Evolutionary conservation across 768 basidiomycete genomes (phyloP), one percentile per base, ranked within the genome.

Genomic region (Pholiota conissans): DNA sequence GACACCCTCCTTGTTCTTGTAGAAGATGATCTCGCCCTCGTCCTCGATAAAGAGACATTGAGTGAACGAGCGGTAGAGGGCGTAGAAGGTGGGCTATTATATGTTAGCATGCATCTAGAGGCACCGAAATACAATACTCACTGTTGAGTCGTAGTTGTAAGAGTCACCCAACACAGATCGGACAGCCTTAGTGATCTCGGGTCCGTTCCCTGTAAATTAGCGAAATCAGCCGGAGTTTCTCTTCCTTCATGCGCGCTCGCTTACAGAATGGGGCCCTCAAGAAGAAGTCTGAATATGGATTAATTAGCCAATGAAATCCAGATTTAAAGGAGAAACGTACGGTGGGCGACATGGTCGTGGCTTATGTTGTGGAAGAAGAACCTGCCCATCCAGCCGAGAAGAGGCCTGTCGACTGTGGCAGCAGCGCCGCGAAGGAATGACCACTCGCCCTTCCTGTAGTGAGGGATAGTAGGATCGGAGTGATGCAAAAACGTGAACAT

Each of bases 401-500:
- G 76, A 28, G 82, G 76, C 26, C 84, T 71, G 65, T 86, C 84
- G 24, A 86, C 78, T 0, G 84, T 85, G 18, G 79, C 77, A 28
- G 78, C 71, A 4, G 84, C 83, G 9, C 84, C 84, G 0, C 83
- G 79, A 48, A 83, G 73, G 70, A 80, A 85, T 14, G 78, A 76
- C 84, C 84, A 86, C 61, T 77, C 73, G 22, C 62, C 65, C 34
- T 75, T 77, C 49, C 84, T 72, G 63, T 84, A 86, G 62, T 84
- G 82, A 22, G 84, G 83, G 24, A 85, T 74, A 0, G 76, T 76
- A 1, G 81, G 79, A 65, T 84, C 83, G 3, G 83, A 82, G 69
- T 86, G 84, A 55, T 85, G 84, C 16, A 86, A 73, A 68, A 78
- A 84, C 3, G 82, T 82, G 63, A 84, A 77, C 81, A 82, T 80